Conservation (phyloP, 2,329 filamentous ascomycete species). For the Diplodia sapinea region DNA sequence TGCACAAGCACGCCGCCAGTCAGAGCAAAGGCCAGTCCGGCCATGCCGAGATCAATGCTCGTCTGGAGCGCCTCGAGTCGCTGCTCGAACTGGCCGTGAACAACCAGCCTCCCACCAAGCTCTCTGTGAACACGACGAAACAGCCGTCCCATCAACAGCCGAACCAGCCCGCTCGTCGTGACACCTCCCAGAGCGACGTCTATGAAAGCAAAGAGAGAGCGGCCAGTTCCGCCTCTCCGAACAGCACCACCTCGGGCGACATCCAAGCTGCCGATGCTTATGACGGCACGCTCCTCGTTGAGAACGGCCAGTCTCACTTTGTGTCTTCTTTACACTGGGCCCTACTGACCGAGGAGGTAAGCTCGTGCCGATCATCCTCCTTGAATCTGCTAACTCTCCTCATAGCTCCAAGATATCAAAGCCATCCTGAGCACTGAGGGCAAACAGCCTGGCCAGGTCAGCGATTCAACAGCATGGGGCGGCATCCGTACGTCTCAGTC, state of each 20-base stretch:
- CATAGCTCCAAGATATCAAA: slow-evolving; percentile 31
- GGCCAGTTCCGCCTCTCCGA: slow-evolving; percentile 29
- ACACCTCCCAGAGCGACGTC: slow-evolving; percentile 34
- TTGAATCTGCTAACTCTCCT: background rate
- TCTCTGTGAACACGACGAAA: background rate
- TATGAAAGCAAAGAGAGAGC: slow-evolving; percentile 29
- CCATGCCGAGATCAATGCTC: slow-evolving; percentile 44
- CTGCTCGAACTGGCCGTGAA: slow-evolving; percentile 38
- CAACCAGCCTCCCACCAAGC: slow-evolving; percentile 15
- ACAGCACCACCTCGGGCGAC: slow-evolving; percentile 34
- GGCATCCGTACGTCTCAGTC: slow-evolving; percentile 26
- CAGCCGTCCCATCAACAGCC: background rate
- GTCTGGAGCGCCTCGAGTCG: slow-evolving; percentile 46
- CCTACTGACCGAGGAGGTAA: slow-evolving; percentile 48
- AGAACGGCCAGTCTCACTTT: slow-evolving; percentile 48
- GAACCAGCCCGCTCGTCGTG: slow-evolving; percentile 5
- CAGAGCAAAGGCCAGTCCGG: slow-evolving; percentile 35
- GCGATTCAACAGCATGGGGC: slow-evolving; percentile 2
- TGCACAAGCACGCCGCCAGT: slow-evolving; percentile 19
- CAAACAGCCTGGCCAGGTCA: background rate
- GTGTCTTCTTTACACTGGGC: slow-evolving; percentile 50
- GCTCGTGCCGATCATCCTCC: slow-evolving; percentile 27
- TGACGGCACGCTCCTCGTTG: slow-evolving; percentile 46
- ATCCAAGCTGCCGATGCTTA: slow-evolving; percentile 46
- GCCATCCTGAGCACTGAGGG: slow-evolving; percentile 26